Conservation (phyloP, 106 monocot species). For the Narthecium ossifragum region DNA sequence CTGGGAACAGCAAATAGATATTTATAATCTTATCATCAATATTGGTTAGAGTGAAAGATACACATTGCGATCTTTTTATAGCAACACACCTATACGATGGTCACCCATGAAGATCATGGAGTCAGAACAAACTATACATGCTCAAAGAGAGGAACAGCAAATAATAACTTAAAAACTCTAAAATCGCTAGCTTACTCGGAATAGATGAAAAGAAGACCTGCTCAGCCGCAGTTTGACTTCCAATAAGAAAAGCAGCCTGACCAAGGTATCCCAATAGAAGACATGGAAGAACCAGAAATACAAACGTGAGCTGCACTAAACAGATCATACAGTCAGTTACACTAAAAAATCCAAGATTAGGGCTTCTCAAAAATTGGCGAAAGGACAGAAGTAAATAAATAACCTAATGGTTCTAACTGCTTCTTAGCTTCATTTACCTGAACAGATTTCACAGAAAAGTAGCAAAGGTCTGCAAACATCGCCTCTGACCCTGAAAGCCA, state of each 20-base stretch:
- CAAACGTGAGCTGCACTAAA: slow-evolving; percentile 60
- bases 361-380: too few species aligned
- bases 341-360: not conserved
- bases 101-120: not conserved
- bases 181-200: slow-evolving; percentile 52
- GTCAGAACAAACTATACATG: not conserved
- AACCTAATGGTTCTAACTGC: too few species aligned
- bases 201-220: slow-evolving; percentile 84
- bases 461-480: slow-evolving; percentile 92
- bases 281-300: slow-evolving; percentile 84
- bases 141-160: not conserved
- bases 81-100: too few species aligned
- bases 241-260: slow-evolving; percentile 86
- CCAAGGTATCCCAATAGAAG: slow-evolving; percentile 87
- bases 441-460: slow-evolving; percentile 79
- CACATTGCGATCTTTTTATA: too few species aligned
- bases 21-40: too few species aligned
- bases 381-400: too few species aligned
- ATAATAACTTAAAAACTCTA: not conserved
- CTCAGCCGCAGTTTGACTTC: slow-evolving; percentile 48
- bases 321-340: slow-evolving; percentile 7
- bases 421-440: slow-evolving; percentile 39
- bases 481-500: slow-evolving; percentile 78
- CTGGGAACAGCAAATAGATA: slow-evolving; percentile 30
- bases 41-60: too few species aligned